These are phyloP conservation scores for Trichoderma citrinoviride DNA, from an alignment of 2,329 filamentous ascomycete species.

Conservation along the genomic window DNA sequence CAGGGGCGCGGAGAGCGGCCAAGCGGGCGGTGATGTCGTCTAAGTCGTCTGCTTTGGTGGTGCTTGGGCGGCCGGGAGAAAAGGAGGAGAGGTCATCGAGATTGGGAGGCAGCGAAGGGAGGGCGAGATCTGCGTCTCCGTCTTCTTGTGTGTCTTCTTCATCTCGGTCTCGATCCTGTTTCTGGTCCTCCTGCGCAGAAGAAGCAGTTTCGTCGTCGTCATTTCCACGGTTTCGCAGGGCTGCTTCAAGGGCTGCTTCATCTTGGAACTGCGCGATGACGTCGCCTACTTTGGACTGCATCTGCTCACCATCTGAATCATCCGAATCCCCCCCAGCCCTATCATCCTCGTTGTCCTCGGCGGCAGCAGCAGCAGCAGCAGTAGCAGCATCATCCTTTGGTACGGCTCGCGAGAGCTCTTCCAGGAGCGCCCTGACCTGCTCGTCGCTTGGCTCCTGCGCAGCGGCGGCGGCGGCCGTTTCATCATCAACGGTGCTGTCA, in stretches of 20 bases:
- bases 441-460: constrained; percentile 32
- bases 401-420: constrained; percentile 37
- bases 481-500: constrained; percentile 36
- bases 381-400: constrained; percentile 28
- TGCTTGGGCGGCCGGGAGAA: constrained; percentile 24
- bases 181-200: neutral
- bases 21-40: constrained; percentile 52
- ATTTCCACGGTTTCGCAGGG: constrained; percentile 19
- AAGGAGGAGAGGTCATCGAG: constrained; percentile 39
- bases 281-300: constrained; percentile 44
- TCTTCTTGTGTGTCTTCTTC: neutral
- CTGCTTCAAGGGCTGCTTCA: constrained; percentile 41
- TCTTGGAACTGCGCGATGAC: constrained; percentile 48
- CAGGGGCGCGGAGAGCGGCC: constrained; percentile 47
- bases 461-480: constrained; percentile 24
- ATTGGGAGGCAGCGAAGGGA: constrained; percentile 48
- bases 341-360: constrained; percentile 12
- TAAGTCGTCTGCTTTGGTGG: constrained; percentile 30
- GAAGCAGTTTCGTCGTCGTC: neutral
- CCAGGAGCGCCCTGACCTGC: constrained; percentile 38
- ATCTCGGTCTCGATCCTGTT: neutral
- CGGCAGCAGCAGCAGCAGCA: no score
- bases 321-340: constrained; percentile 33
- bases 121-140: constrained; percentile 32
- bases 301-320: constrained; percentile 52